Base-by-base conservation (phyloP, 1,284 basidiomycete genomes). In the Boletus sp. region DNA sequence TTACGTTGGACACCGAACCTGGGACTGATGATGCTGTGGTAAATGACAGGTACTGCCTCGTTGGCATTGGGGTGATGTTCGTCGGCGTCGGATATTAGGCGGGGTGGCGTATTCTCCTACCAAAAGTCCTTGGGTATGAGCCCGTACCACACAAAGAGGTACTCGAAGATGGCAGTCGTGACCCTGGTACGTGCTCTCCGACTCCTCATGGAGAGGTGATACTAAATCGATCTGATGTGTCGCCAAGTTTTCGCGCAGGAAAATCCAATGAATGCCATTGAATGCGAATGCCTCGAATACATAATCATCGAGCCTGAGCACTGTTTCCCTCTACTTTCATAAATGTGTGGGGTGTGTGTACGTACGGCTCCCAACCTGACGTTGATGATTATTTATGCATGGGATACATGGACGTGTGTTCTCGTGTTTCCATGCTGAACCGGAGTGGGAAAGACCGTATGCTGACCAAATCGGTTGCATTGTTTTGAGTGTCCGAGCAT, bases 51-150 rank as follows among this genome's bases (percentile, higher is more conserved):
- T 83, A 85, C 67, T 82, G 80, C 59, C 72, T 85, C 3, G 80
- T 85, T 7, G 83, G 81, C 6, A 84, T 84, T 57, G 80, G 65
- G 0, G 66, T 84, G 55, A 74, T 85, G 73, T 47, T 75, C 0
- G 31, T 65, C 8, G 85, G 81, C 12, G 74, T 80, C 1, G 36
- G 78, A 0, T 86, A 84, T 67, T 86, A 84, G 85, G 78, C 78
- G 0, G 70, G 66, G 11, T 85, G 84, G 83, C 76, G 80, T 0
- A 59, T 83, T 45, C 24, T 80, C 2, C 64, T 85, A 11, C 84
- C 84, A 1, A 69, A 71, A 18, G 65, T 82, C 12, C 80, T 83
- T 50, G 73, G 78, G 5, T 84, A 84, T 64, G 70, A 76, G 54
- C 76, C 83, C 49, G 70, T 79, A 1, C 78, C 80, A 5, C 68